These are phyloP conservation scores for Penicillium turbatum DNA, from an alignment of 495 filamentous ascomycete species.

Conservation along the genomic window DNA sequence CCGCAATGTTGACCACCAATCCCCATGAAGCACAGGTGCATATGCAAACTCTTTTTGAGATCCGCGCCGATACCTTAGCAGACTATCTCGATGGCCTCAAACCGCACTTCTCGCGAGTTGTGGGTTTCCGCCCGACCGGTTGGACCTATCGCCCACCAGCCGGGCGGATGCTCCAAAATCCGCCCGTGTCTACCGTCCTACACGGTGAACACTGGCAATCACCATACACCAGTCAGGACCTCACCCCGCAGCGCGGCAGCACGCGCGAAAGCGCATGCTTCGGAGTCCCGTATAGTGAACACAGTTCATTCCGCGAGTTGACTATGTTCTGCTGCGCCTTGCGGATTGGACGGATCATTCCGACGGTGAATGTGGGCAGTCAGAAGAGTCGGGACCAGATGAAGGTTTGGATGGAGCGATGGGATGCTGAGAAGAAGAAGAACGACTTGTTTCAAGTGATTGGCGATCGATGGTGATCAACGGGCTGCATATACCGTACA, in stretches of 20 bases:
- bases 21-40: constrained; percentile 89
- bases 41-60: constrained; percentile 93
- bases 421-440: constrained; percentile 79
- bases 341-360: constrained; percentile 81
- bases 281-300: constrained; percentile 91
- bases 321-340: constrained; percentile 88
- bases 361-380: constrained; percentile 88
- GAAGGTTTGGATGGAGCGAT: constrained; percentile 87
- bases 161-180: constrained; percentile 57
- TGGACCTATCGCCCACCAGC: constrained; percentile 83
- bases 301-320: constrained; percentile 89
- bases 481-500: neutral
- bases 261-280: constrained; percentile 74
- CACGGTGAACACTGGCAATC: constrained; percentile 69
- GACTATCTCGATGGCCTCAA: constrained; percentile 79
- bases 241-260: constrained; percentile 75
- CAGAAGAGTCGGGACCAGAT: constrained; percentile 69
- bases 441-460: constrained; percentile 58
- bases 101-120: constrained; percentile 73
- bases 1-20: constrained; percentile 68
- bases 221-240: constrained; percentile 57
- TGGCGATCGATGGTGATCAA: constrained; percentile 25
- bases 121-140: constrained; percentile 88
- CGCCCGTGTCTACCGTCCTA: constrained; percentile 64
- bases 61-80: constrained; percentile 77